Evolutionary conservation across 768 basidiomycete species (phyloP).

Genomic region (Russula dissimulans): DNA sequence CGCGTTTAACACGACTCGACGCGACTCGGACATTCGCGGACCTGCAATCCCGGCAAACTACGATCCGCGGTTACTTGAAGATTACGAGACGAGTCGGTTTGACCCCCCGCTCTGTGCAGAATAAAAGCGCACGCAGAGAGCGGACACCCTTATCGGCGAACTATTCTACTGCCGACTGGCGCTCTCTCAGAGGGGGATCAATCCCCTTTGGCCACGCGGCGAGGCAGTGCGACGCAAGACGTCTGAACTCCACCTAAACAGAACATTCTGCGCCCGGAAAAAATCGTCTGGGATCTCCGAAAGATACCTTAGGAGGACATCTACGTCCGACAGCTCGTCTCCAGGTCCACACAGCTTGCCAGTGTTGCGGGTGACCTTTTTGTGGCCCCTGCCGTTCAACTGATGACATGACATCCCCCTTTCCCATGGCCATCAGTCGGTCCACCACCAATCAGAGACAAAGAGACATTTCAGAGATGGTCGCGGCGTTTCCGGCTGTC

Average conservation of each 20-base stretch:
- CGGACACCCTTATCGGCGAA: not conserved
- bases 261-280: not conserved
- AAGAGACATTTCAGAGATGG: not conserved
- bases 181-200: not conserved
- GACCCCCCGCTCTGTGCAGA: not conserved
- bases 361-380: not conserved
- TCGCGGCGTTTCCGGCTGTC: not conserved
- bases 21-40: constrained; percentile 8
- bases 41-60: constrained; percentile 6
- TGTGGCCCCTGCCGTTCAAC: not conserved
- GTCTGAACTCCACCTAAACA: not conserved
- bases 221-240: not conserved
- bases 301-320: not conserved
- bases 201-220: not conserved
- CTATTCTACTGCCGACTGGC: not conserved
- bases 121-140: not conserved
- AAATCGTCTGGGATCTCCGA: not conserved
- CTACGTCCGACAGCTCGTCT: not conserved
- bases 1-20: not conserved
- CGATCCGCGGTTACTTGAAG: not conserved
- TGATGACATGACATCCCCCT: not conserved
- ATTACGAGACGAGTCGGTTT: too few species aligned
- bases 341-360: not conserved
- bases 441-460: not conserved
- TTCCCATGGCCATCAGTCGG: not conserved